Evolutionary conservation across 805 yeast species (phyloP).

Genomic region (Suhomyces tanzawaensis): DNA sequence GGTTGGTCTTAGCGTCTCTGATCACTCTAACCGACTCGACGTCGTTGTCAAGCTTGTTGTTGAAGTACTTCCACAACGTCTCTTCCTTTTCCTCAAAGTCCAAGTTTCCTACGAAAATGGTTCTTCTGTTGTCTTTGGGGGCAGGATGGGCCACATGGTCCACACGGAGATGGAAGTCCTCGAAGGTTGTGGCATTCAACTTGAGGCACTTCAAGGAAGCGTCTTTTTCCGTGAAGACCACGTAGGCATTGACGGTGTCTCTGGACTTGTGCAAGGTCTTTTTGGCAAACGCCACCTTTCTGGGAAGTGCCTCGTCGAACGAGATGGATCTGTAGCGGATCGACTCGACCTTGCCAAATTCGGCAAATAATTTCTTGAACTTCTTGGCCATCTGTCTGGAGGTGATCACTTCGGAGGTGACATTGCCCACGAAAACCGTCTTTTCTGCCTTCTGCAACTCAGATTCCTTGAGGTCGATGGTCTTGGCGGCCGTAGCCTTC

Average conservation of each 20-base stretch:
- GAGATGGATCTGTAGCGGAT: slow-evolving; percentile 91
- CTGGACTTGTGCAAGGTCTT: slow-evolving; percentile 74
- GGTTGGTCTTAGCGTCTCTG: slow-evolving; percentile 88
- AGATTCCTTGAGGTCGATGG: slow-evolving; percentile 59
- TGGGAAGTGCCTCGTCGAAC: slow-evolving; percentile 80
- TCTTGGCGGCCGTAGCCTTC: slow-evolving; percentile 38
- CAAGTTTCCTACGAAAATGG: slow-evolving; percentile 89
- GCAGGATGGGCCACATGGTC: slow-evolving; percentile 94
- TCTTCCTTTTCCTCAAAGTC: slow-evolving; percentile 94
- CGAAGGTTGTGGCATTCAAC: slow-evolving; percentile 67
- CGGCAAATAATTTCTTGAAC: slow-evolving; percentile 62
- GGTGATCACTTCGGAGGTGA: slow-evolving; percentile 62
- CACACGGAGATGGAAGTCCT: slow-evolving; percentile 76
- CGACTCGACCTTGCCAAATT: slow-evolving; percentile 60
- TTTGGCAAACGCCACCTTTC: slow-evolving; percentile 85
- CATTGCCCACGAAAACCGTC: slow-evolving; percentile 87
- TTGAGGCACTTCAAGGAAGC: slow-evolving; percentile 46
- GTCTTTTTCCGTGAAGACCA: slow-evolving; percentile 64
- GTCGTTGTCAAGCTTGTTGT: slow-evolving; percentile 40
- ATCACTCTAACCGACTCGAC: slow-evolving; percentile 88
- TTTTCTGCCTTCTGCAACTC: slow-evolving; percentile 81
- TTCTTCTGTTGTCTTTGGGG: slow-evolving; percentile 76
- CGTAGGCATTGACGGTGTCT: slow-evolving; percentile 83
- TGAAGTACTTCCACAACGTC: slow-evolving; percentile 79
- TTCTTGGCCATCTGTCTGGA: slow-evolving; percentile 58